Conservation (phyloP, 176 grass and related monocot genomes). For the Zizania latifolia region DNA sequence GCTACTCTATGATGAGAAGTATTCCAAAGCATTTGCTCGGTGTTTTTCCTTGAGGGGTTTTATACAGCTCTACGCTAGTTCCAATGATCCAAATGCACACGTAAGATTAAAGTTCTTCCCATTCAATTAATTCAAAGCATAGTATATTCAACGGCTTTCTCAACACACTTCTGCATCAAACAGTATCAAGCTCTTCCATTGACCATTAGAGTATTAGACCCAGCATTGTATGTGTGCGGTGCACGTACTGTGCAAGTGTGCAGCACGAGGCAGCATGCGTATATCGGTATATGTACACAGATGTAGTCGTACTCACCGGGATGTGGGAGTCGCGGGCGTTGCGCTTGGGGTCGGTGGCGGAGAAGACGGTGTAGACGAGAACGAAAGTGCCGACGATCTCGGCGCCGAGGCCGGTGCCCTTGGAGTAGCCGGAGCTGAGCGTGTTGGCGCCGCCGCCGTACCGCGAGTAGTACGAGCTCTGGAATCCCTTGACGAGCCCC, state of each 20-base stretch:
- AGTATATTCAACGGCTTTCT: background rate
- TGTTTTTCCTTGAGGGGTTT: background rate
- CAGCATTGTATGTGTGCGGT: background rate
- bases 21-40: no score
- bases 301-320: conserved; percentile 58
- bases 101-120: no score
- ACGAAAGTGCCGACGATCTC: conserved; percentile 99
- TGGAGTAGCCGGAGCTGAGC: conserved; percentile 58
- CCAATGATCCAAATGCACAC: no score
- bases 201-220: no score
- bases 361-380: conserved; percentile 96
- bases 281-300: no score
- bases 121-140: background rate
- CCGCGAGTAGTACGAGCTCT: conserved; percentile 45
- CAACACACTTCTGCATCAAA: background rate
- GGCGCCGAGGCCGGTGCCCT: conserved; percentile 72
- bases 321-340: conserved; percentile 75
- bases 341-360: conserved; percentile 89
- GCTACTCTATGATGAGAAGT: background rate
- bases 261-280: background rate
- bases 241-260: background rate
- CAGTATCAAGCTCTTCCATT: background rate
- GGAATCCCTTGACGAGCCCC: conserved; percentile 78
- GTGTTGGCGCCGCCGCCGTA: conserved; percentile 84
- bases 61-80: background rate